Evolutionary conservation across 164 flowering plant genomes (phyloP).

Genomic region (Paratinospora sagittata): DNA sequence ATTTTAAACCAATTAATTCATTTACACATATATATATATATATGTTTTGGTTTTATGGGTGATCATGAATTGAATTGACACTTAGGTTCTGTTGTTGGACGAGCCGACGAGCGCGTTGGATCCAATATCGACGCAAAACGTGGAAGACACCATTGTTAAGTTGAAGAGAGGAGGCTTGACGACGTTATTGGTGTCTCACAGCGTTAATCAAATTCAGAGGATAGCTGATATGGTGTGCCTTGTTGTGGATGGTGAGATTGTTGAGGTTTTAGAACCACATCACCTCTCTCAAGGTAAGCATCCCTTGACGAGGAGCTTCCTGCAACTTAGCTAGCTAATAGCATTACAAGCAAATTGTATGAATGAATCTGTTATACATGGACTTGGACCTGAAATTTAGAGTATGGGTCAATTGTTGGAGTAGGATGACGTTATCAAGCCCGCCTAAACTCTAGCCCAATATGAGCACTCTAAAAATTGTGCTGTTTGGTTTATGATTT

Average conservation of each 20-base stretch:
- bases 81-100: constrained; percentile 30
- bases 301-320: constrained; percentile 26
- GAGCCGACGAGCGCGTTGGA: constrained; percentile 34
- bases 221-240: constrained; percentile 30
- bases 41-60: too few relatives aligned
- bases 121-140: constrained; percentile 29
- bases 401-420: too few relatives aligned
- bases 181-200: constrained; percentile 26
- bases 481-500: too few relatives aligned
- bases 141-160: constrained; percentile 25
- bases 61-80: too few relatives aligned
- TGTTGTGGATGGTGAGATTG: constrained; percentile 27
- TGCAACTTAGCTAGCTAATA: constrained; percentile 29
- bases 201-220: constrained; percentile 30
- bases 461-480: too few relatives aligned
- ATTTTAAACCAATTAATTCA: too few relatives aligned
- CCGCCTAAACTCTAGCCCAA: too few relatives aligned
- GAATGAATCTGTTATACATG: too few relatives aligned
- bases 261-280: constrained; percentile 24
- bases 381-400: too few relatives aligned
- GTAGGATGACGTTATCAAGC: too few relatives aligned
- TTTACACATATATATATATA: background rate
- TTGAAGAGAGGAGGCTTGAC: constrained; percentile 23
- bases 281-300: constrained; percentile 25
- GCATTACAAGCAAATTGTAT: too few relatives aligned